phyloP scores from a whole-genome alignment of 1,139 yeast species.

The Protomyces inouyei region DNA sequence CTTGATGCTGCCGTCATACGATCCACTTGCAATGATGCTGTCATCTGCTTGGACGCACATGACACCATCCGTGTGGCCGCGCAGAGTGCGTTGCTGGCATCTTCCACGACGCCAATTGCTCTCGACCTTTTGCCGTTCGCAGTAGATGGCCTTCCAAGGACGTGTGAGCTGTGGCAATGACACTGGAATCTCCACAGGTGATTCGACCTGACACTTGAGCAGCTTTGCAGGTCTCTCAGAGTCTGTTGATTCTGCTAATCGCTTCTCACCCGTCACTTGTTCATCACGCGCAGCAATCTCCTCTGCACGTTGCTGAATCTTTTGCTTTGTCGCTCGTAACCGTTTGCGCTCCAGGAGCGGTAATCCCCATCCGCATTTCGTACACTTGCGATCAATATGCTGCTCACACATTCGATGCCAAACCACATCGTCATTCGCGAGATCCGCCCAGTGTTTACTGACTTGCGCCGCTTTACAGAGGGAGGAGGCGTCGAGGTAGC shows the following conservation, averaged over 20 bases:
- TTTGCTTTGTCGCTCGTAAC: constrained; percentile 35
- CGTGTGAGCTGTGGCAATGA: constrained; percentile 39
- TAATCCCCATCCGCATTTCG: constrained; percentile 98
- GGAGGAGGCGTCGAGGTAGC: constrained; percentile 85
- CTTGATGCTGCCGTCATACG: constrained; percentile 89
- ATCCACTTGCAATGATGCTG: constrained; percentile 43
- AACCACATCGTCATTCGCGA: constrained; percentile 93
- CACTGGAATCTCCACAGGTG: background rate
- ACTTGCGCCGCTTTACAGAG: constrained; percentile 93
- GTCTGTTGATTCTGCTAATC: background rate
- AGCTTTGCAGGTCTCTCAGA: background rate
- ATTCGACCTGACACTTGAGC: background rate
- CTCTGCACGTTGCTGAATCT: constrained; percentile 32
- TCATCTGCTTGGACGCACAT: constrained; percentile 78
- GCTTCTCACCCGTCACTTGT: background rate
- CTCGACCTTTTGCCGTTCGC: constrained; percentile 85
- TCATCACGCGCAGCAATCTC: constrained; percentile 12
- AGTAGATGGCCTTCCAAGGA: constrained; percentile 94
- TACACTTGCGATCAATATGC: constrained; percentile 93
- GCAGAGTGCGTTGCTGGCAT: constrained; percentile 58
- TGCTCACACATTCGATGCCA: constrained; percentile 99
- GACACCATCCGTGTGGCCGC: constrained; percentile 84
- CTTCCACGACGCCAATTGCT: constrained; percentile 89
- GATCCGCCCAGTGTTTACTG: constrained; percentile 70
- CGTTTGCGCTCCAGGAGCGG: constrained; percentile 61